Evolutionary conservation across 192 early-diverging fungal genomes (phyloP).

Genomic region (Rhizophlyctis rosea): DNA sequence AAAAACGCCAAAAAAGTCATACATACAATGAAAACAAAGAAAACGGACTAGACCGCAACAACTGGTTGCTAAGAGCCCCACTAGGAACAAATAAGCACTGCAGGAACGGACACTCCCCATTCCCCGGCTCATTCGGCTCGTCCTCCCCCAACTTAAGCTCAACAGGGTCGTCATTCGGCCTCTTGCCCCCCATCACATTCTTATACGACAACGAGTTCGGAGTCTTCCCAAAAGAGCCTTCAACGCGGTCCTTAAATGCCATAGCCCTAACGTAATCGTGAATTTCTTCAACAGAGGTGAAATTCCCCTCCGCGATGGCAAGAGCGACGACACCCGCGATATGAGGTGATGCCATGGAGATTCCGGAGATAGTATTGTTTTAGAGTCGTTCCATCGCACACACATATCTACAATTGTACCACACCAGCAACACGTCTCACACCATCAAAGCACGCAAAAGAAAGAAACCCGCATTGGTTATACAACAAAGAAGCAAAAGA

Average conservation of each 20-base stretch:
- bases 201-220: conserved; percentile 45
- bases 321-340: conserved; percentile 54
- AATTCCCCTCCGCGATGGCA: conserved; percentile 33
- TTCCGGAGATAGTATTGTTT: conserved; percentile 55
- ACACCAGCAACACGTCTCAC: neutral
- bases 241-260: conserved; percentile 34
- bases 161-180: conserved; percentile 38
- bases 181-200: conserved; percentile 33
- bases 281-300: conserved; percentile 36
- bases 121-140: conserved; percentile 35
- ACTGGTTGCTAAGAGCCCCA: no score
- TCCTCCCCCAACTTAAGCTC: no score
- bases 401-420: neutral
- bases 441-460: neutral
- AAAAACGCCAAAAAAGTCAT: no score
- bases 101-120: conserved; percentile 49
- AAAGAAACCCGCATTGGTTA: neutral
- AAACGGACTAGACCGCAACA: no score
- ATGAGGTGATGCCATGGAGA: conserved; percentile 57
- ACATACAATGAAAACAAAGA: no score
- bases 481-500: no score
- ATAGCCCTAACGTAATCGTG: conserved; percentile 40
- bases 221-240: conserved; percentile 31
- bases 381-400: neutral
- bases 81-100: conserved; percentile 44